A percentile compares a stretch with the other conserved stretches of the same genome.
Evolutionary conservation across 176 grass and related monocot genomes (phyloP).

Genomic region (Typha latifolia): DNA sequence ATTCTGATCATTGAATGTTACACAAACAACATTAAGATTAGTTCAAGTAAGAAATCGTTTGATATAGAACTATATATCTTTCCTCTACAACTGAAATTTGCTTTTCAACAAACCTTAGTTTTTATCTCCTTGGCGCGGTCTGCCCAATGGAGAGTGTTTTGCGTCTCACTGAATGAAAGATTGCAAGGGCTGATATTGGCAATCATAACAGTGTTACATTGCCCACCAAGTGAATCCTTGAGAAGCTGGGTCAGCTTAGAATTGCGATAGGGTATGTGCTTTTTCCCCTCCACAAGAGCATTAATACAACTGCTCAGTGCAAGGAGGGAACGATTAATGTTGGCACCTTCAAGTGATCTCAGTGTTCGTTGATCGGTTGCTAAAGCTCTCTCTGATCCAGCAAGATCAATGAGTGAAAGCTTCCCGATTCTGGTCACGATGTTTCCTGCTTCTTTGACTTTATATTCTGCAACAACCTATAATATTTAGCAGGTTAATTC

Average conservation of each 20-base stretch:
- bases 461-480: conserved; percentile 86
- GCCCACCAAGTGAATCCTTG: conserved; percentile 91
- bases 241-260: conserved; percentile 92
- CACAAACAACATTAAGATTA: too few relatives aligned
- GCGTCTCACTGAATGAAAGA: conserved; percentile 76
- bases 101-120: conserved; percentile 47
- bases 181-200: conserved; percentile 77
- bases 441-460: conserved; percentile 39
- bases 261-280: conserved; percentile 90
- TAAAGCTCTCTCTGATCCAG: conserved; percentile 91
- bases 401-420: conserved; percentile 87
- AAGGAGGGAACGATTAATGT: conserved; percentile 92
- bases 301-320: conserved; percentile 90
- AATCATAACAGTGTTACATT: conserved; percentile 94
- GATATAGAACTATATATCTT: too few relatives aligned
- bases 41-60: too few relatives aligned
- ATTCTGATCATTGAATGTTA: too few relatives aligned
- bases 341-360: conserved; percentile 82
- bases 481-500: conserved; percentile 6
- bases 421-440: conserved; percentile 54
- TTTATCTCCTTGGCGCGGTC: conserved; percentile 99
- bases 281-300: conserved; percentile 94
- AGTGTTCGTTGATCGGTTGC: conserved; percentile 80
- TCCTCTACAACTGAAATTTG: too few relatives aligned
- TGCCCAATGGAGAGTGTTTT: conserved; percentile 98